These are phyloP conservation scores for Mallotus repandus DNA, from an alignment of 441 rosid species.

Conservation along the genomic window DNA sequence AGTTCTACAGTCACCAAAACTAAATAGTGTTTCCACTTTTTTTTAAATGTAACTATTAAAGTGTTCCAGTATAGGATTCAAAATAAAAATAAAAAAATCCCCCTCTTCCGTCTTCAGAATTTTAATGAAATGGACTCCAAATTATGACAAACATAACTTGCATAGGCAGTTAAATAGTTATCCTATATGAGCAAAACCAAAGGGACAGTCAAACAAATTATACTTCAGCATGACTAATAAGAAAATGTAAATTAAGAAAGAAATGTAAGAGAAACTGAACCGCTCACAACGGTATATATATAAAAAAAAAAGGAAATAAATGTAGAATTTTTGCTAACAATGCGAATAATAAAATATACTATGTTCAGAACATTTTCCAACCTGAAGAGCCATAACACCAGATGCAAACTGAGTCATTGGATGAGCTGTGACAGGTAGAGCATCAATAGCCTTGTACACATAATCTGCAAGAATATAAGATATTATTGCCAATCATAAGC, in stretches of 20 bases:
- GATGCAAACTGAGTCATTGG: conserved; percentile 94
- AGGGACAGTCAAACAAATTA: neutral
- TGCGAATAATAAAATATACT: neutral
- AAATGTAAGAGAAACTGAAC: neutral
- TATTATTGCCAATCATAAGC: conserved; percentile 12
- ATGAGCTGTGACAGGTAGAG: conserved; percentile 78
- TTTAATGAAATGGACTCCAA: neutral
- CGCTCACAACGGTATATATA: neutral
- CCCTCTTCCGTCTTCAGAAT: neutral
- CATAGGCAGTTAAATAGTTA: neutral
- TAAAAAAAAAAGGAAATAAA: too few species aligned
- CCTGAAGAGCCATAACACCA: conserved; percentile 99
- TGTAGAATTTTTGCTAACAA: neutral
- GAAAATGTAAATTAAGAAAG: neutral
- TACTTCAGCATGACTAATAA: neutral
- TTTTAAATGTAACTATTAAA: neutral
- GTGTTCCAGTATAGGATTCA: neutral
- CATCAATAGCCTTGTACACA: conserved; percentile 79
- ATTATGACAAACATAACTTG: neutral
- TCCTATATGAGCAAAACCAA: neutral
- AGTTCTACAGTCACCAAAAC: neutral
- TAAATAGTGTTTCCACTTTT: neutral
- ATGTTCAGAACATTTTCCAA: conserved; percentile 22
- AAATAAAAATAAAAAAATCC: neutral
- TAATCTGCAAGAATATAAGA: conserved; percentile 48